These are phyloP conservation scores for Fusarium hostae DNA, from an alignment of 2,329 filamentous ascomycete genomes.

Conservation along the genomic window DNA sequence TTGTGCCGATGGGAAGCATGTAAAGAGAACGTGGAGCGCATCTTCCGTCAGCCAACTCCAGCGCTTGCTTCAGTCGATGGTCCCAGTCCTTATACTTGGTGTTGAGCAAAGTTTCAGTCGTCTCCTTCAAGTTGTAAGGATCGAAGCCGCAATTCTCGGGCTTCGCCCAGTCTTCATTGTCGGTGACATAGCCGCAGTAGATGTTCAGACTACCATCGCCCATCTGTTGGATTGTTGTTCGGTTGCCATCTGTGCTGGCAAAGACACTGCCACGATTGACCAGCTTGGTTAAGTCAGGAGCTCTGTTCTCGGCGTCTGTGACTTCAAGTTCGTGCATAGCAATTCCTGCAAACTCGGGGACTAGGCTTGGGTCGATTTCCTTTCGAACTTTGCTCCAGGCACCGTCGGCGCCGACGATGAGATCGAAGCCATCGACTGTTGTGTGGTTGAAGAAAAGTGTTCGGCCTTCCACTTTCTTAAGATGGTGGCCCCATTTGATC, in stretches of 20 bases:
- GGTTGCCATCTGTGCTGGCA: slow-evolving; percentile 54
- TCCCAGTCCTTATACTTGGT: slow-evolving; percentile 54
- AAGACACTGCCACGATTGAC: slow-evolving; percentile 62
- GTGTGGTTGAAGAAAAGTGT: slow-evolving; percentile 54
- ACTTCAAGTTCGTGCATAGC: slow-evolving; percentile 56
- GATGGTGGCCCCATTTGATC: slow-evolving; percentile 59
- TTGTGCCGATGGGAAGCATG: slow-evolving; percentile 61
- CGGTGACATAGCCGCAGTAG: slow-evolving; percentile 52
- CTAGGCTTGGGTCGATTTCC: slow-evolving; percentile 49
- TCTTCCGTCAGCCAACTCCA: slow-evolving; percentile 54
- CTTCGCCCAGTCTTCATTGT: slow-evolving; percentile 52
- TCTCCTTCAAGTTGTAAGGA: slow-evolving; percentile 51
- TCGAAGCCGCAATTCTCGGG: slow-evolving; percentile 57
- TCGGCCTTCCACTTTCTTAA: slow-evolving; percentile 52
- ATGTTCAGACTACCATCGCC: slow-evolving; percentile 61
- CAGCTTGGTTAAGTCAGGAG: slow-evolving; percentile 56
- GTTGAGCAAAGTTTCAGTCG: slow-evolving; percentile 52
- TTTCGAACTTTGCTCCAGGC: slow-evolving; percentile 52
- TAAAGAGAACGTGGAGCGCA: slow-evolving; percentile 60
- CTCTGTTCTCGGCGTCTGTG: slow-evolving; percentile 53
- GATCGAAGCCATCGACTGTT: slow-evolving; percentile 52
- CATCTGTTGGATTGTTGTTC: slow-evolving; percentile 53
- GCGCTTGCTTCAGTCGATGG: slow-evolving; percentile 53
- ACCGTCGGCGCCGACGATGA: slow-evolving; percentile 52
- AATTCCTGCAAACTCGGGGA: slow-evolving; percentile 60